Evolutionary conservation across 805 yeast species (phyloP), one percentile per base, ranked within the genome.

Genomic region (Vanderwaltozyma polyspora): DNA sequence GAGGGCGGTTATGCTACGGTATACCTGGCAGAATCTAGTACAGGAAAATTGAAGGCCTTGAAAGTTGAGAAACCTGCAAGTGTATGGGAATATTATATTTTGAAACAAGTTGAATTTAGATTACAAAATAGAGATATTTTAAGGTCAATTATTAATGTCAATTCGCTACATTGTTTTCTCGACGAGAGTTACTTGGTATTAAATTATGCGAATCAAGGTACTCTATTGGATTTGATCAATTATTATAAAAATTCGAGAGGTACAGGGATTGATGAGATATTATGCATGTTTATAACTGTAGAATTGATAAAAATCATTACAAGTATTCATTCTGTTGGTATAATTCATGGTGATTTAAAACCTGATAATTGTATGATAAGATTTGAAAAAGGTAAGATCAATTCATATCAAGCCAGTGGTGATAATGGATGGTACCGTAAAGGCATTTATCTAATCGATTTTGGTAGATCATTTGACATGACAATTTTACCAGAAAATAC

Each of bases 291-390:
- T 47, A 60, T 83, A 25, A 64, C 89, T 0, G 59, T 74, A 8
- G 85, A 85, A 49, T 51, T 87, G 9, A 47, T 86, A 29, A 65
- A 71, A 28, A 64, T 72, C 0, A 57, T 84, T 5, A 76, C 74
- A 33, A 54, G 61, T 2, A 55, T 87, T n/a, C 95, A 86, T 49
- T 52, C 56, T 0, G 55, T 68, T 12, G 78, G 78, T 0, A 74
- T 86, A 1, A 63, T 86, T 10, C 95, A 86, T 59, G 93, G 94
- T 2, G 94, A 86, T 52, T 55, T 86, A 35, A 82, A 80, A 49
- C 79, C 94, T 0, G 94, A 82, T 42, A 86, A 85, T 51, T 81
- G 91, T 43, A 80, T 86, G 93, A 49, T 84, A 0, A 57, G 80
- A 26, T 64, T 80, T 27, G 58, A 61, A 12, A 37, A 47, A 35